Conservation (phyloP, 1,139 yeast genomes). For the Suhomyces bribrorum region DNA sequence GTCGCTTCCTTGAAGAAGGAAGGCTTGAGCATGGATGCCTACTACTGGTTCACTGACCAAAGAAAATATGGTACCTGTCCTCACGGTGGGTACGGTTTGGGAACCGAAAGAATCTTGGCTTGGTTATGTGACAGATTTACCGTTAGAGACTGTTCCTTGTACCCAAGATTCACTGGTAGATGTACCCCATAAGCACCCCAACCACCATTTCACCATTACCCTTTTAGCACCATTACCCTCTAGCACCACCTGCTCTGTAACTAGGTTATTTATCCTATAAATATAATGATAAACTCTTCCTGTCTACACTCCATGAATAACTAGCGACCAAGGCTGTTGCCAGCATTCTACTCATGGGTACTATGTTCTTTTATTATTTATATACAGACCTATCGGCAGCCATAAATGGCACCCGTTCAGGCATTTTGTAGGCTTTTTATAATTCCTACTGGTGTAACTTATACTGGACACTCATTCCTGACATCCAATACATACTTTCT, state of each 20-base stretch:
- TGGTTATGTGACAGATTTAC: slow-evolving; percentile 98
- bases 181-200: slow-evolving; percentile 71
- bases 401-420: no score
- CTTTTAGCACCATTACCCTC: neutral
- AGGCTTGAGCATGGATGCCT: slow-evolving; percentile 71
- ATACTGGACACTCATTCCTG: slow-evolving; percentile 39
- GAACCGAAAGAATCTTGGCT: slow-evolving; percentile 96
- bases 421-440: no score
- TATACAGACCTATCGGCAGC: no score
- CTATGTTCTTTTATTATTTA: no score
- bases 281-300: neutral
- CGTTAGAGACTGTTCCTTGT: slow-evolving; percentile 95
- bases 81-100: slow-evolving; percentile 98
- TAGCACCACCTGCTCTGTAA: neutral
- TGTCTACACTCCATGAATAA: no score
- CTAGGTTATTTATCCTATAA: neutral
- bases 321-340: no score
- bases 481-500: slow-evolving; percentile 50
- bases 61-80: slow-evolving; percentile 97
- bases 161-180: slow-evolving; percentile 97
- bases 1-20: slow-evolving; percentile 91
- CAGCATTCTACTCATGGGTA: no score
- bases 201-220: neutral
- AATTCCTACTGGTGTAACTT: no score
- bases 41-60: slow-evolving; percentile 96